Conservation (phyloP, 1,139 yeast genomes). For the Blastobotrys aristatus region DNA sequence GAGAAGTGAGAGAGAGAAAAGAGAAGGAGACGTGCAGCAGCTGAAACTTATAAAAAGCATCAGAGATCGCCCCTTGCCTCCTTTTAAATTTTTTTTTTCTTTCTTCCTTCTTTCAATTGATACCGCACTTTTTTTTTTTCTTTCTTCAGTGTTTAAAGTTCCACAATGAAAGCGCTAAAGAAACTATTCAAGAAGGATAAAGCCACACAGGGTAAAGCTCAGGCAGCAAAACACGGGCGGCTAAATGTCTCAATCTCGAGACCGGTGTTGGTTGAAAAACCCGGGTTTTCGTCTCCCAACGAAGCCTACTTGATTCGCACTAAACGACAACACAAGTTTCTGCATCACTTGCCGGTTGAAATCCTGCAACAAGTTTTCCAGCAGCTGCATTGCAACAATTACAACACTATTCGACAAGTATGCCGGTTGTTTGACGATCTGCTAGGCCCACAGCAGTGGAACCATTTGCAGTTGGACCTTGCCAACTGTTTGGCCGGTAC, state of each 20-base stretch:
- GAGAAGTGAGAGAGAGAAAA: not conserved
- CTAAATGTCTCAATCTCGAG: not conserved
- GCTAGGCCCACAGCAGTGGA: constrained; percentile 5
- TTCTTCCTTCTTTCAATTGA: not conserved
- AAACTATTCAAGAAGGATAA: constrained; percentile 2
- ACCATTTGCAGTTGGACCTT: constrained; percentile 7
- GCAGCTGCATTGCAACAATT: not conserved
- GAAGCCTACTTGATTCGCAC: constrained; percentile 2
- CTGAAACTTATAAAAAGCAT: not conserved
- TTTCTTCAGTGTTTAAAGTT: not conserved
- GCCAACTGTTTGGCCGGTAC: constrained; percentile 2
- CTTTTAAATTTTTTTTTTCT: not conserved
- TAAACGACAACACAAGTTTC: not conserved
- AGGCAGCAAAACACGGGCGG: too few relatives aligned
- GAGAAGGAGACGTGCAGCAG: not conserved
- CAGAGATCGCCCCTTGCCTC: too few relatives aligned
- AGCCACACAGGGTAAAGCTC: not conserved
- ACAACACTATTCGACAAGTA: not conserved
- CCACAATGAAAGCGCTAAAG: constrained; percentile 1
- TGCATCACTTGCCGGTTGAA: constrained; percentile 3
- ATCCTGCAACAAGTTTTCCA: constrained; percentile 5
- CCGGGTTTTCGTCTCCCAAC: constrained; percentile 1
- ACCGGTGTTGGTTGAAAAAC: not conserved
- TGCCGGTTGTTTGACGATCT: constrained; percentile 10
- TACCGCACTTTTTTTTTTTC: not conserved